Evolutionary conservation across 768 basidiomycete genomes (phyloP).

Genomic region (Mycena latifolia): DNA sequence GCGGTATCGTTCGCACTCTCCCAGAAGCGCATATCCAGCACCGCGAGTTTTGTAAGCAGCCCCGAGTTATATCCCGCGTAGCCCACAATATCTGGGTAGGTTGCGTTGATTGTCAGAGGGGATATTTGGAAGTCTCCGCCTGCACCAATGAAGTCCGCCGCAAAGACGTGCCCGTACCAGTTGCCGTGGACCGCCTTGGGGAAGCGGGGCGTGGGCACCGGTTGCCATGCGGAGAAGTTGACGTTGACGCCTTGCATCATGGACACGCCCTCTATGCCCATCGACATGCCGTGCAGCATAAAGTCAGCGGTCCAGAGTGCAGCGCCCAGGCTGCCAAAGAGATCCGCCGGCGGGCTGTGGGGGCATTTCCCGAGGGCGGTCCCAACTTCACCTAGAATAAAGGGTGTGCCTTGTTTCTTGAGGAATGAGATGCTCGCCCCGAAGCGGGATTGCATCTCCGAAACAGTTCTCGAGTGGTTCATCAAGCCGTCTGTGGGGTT

Average conservation of each 20-base stretch:
- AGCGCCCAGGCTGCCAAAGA: constrained; percentile 6
- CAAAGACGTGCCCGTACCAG: constrained; percentile 18
- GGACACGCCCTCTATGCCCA: constrained; percentile 10
- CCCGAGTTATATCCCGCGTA: constrained; percentile 23
- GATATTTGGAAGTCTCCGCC: background rate
- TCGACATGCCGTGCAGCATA: constrained; percentile 8
- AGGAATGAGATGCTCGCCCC: background rate
- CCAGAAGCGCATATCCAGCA: no score
- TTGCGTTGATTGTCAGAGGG: background rate
- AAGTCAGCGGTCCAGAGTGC: constrained; percentile 21
- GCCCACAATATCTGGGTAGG: constrained; percentile 13
- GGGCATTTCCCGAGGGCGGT: background rate
- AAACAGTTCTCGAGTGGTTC: constrained; percentile 8
- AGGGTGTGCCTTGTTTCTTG: background rate
- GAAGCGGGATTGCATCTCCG: background rate
- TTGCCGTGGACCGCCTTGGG: background rate
- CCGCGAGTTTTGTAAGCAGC: no score
- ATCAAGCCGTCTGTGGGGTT: background rate
- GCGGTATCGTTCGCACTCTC: no score
- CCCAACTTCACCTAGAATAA: constrained; percentile 12
- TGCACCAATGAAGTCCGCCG: no score
- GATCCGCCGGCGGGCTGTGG: background rate
- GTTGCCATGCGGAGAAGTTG: background rate
- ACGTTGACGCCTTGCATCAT: no score
- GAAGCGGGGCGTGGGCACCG: background rate